Base-by-base conservation (phyloP, 169 alveolate genomes). In the Plasmodium inui region DNA sequence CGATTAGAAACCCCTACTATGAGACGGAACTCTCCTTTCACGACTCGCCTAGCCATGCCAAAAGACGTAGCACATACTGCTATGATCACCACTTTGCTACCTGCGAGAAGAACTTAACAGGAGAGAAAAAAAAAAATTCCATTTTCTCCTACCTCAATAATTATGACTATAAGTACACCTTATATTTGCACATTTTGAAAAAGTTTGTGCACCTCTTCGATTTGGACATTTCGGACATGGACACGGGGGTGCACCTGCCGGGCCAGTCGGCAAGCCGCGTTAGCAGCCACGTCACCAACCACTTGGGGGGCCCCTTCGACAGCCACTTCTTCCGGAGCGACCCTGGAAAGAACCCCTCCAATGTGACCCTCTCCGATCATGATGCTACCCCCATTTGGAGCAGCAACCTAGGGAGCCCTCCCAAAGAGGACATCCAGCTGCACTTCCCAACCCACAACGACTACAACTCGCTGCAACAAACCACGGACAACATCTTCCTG, bases 111-210 rank as follows among this genome's bases (percentile, higher is more conserved):
- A 37, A 28, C 10, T 78, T 88, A 76, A 61, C 14, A 83, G 44
- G 55, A 53, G 55, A 86, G 32, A 86, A 86, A 76, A 88, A 88
- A 88, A 78, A 88, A 88, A 88, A 88, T 88, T 88, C 88, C 0
- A 50, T 88, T 78, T 88, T 88, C 44, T 78, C 73, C n/a, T 78
- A 78, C 44, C 32, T 88, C n/a, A 88, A 88, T 41, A 88, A 78
- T 50, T 78, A 34, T 72, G 88, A 88, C 44, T 67, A 88, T 76
- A 88, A 88, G 80, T 61, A 8, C 78, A 55, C 80, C 5, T 39
- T 88, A 26, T 88, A 78, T 78, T n/a, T 88, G 30, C 72, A 72
- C 73, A 88, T 88, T 55, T 72, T 88, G 80, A 55, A 88, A 39
- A 88, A 88, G 70, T 88, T 78, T 10, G 37, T 84, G 28, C 71